Evolutionary conservation across 2,329 filamentous ascomycete species (phyloP).

Genomic region (Cladobotryum protrusum): DNA sequence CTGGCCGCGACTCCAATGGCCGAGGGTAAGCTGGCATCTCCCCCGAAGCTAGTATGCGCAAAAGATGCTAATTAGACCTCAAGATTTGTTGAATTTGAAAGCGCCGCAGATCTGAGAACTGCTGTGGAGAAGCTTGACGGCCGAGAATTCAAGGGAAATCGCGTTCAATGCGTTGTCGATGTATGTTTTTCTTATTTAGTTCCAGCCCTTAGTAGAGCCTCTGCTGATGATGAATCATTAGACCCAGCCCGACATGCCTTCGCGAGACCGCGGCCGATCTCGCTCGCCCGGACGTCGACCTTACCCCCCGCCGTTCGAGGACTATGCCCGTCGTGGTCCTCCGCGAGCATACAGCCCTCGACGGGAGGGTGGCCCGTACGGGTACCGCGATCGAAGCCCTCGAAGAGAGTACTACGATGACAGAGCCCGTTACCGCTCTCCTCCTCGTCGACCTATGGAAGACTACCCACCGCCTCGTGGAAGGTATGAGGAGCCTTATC

Average conservation of each 20-base stretch:
- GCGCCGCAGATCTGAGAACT: slow-evolving; percentile 76
- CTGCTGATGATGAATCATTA: slow-evolving; percentile 28
- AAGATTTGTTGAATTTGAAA: slow-evolving; percentile 98
- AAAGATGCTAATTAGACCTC: background rate
- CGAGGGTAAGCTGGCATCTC: slow-evolving; percentile 64
- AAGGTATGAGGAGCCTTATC: slow-evolving; percentile 73
- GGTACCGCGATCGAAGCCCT: slow-evolving; percentile 83
- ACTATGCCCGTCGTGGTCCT: slow-evolving; percentile 74
- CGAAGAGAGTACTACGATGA: slow-evolving; percentile 86
- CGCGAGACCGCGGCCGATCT: slow-evolving; percentile 67
- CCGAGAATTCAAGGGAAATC: slow-evolving; percentile 84
- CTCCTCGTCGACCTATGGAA: slow-evolving; percentile 69
- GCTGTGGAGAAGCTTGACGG: slow-evolving; percentile 94
- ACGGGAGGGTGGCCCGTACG: slow-evolving; percentile 55
- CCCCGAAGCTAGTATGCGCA: too few relatives aligned
- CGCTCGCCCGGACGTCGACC: slow-evolving; percentile 65
- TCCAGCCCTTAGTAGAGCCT: background rate
- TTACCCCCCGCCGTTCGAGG: slow-evolving; percentile 60
- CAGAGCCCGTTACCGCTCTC: slow-evolving; percentile 72
- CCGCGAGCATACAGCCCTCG: slow-evolving; percentile 80
- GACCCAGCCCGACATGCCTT: slow-evolving; percentile 73
- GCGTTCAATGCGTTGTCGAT: slow-evolving; percentile 81
- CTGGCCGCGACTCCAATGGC: slow-evolving; percentile 82
- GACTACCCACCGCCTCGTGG: slow-evolving; percentile 68
- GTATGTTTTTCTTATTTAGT: slow-evolving; percentile 50